phyloP scores from a whole-genome alignment of 331 rosid species.

The Arachis monticola region DNA sequence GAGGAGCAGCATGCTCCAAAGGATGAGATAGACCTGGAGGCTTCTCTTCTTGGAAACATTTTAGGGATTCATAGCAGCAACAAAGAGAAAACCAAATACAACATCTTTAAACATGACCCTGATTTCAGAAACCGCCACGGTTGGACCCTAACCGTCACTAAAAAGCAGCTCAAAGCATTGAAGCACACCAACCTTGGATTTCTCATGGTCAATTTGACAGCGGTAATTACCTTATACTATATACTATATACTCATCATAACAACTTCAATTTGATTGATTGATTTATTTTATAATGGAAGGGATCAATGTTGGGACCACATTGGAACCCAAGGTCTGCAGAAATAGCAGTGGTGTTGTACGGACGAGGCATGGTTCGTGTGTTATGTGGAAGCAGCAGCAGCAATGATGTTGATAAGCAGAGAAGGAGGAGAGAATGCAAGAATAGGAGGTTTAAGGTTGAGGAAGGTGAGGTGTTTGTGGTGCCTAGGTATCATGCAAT shows the following conservation, averaged over 20 bases:
- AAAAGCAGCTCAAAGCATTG: constrained; percentile 47
- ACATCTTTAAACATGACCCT: constrained; percentile 56
- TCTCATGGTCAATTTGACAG: constrained; percentile 71
- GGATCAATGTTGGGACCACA: constrained; percentile 94
- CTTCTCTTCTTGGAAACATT: constrained; percentile 48
- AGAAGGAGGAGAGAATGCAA: constrained; percentile 39
- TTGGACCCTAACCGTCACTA: constrained; percentile 74
- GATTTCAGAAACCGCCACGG: constrained; percentile 72
- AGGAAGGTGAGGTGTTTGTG: constrained; percentile 71
- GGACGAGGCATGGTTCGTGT: constrained; percentile 80
- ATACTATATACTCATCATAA: constrained; percentile 26
- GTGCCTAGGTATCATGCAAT: constrained; percentile 83
- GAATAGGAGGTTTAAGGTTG: constrained; percentile 66
- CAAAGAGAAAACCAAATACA: constrained; percentile 49
- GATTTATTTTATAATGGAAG: constrained; percentile 40
- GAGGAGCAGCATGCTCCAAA: constrained; percentile 26
- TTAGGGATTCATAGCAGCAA: constrained; percentile 40
- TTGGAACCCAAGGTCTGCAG: constrained; percentile 84
- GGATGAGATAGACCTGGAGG: constrained; percentile 30
- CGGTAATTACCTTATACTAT: constrained; percentile 42
- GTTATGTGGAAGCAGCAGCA: constrained; percentile 57
- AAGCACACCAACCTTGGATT: constrained; percentile 62
- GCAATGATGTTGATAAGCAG: background rate
- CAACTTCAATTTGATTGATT: too few species aligned
- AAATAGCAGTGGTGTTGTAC: constrained; percentile 63